Conservation (phyloP, 306 rosid species). For the Pachyrhizus erosus region DNA sequence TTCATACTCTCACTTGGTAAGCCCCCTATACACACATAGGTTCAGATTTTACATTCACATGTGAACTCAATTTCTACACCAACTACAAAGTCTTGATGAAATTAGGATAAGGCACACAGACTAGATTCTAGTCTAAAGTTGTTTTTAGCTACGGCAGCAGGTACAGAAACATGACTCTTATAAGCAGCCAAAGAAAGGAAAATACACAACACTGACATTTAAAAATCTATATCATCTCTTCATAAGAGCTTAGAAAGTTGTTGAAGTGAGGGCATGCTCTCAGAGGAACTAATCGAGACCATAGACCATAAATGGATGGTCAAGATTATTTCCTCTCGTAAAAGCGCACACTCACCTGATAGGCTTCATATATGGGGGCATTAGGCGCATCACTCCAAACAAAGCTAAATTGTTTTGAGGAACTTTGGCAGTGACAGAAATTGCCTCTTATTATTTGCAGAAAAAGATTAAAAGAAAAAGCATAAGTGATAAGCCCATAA, state of each 20-base stretch:
- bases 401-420: neutral
- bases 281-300: neutral
- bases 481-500: neutral
- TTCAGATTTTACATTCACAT: constrained; percentile 24
- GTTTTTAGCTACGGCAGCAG: neutral
- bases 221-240: neutral
- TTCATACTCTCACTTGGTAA: neutral
- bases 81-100: neutral
- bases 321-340: neutral
- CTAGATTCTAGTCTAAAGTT: neutral
- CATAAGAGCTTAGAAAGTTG: neutral
- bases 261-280: neutral
- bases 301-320: neutral
- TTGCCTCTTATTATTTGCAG: neutral
- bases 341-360: neutral
- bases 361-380: neutral
- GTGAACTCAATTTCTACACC: neutral
- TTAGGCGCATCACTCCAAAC: neutral
- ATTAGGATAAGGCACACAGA: neutral
- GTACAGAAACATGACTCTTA: neutral
- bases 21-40: neutral
- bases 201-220: neutral
- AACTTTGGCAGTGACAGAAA: neutral
- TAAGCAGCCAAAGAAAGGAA: neutral
- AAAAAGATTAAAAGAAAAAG: neutral